These are phyloP conservation scores for Exserohilum turcica DNA, from an alignment of 2,329 filamentous ascomycete genomes.

Conservation along the genomic window DNA sequence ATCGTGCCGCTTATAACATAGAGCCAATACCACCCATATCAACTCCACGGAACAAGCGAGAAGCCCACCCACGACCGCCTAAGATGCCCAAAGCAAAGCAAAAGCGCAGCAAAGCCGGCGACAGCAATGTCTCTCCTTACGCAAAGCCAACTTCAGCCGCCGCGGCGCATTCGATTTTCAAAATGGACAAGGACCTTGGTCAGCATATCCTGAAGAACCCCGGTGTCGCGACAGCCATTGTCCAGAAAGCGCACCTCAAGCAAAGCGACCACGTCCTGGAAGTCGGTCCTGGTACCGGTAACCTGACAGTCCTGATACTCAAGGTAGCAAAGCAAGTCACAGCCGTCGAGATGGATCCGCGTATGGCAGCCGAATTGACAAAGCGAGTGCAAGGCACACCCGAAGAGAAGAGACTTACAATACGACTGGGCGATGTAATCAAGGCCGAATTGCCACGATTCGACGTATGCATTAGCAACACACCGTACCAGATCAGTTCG, in stretches of 20 bases:
- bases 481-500: slow-evolving; percentile 80
- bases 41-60: background rate
- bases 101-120: slow-evolving; percentile 39
- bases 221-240: slow-evolving; percentile 79
- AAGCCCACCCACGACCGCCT: slow-evolving; percentile 2
- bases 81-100: slow-evolving; percentile 55
- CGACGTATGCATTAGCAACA: slow-evolving; percentile 80
- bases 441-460: slow-evolving; percentile 80
- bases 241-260: slow-evolving; percentile 86
- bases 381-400: slow-evolving; percentile 92
- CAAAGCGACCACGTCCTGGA: slow-evolving; percentile 87
- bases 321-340: slow-evolving; percentile 84
- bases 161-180: slow-evolving; percentile 84
- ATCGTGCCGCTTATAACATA: background rate
- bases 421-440: slow-evolving; percentile 90
- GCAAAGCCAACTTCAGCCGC: slow-evolving; percentile 50
- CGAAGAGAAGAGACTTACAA: slow-evolving; percentile 75
- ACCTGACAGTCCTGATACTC: slow-evolving; percentile 86
- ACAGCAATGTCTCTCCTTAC: slow-evolving; percentile 51
- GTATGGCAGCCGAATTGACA: slow-evolving; percentile 94
- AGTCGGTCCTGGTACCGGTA: slow-evolving; percentile 88
- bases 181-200: slow-evolving; percentile 91
- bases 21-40: background rate
- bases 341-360: slow-evolving; percentile 89
- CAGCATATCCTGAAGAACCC: slow-evolving; percentile 94